Conservation (phyloP, 441 rosid species). For the Flueggea neowawraea region DNA sequence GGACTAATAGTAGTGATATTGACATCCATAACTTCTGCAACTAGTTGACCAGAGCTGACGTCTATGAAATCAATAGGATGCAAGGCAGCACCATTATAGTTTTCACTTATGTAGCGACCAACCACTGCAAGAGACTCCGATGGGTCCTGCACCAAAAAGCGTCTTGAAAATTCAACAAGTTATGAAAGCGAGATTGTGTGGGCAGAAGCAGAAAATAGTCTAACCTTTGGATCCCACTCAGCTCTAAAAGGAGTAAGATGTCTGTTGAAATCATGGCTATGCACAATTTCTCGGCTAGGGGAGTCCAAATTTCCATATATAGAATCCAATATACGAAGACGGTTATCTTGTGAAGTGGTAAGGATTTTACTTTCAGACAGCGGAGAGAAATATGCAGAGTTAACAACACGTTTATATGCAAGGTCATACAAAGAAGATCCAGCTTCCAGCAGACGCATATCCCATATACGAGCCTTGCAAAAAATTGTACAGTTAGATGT, state of each 20-base stretch:
- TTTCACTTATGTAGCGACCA: slow-evolving; percentile 94
- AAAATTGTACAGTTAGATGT: slow-evolving; percentile 5
- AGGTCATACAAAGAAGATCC: slow-evolving; percentile 57
- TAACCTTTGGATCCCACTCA: slow-evolving; percentile 99
- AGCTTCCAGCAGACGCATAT: slow-evolving; percentile 69
- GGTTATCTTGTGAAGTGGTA: slow-evolving; percentile 89
- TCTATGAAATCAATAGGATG: slow-evolving; percentile 97
- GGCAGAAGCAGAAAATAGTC: background rate
- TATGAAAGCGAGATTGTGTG: background rate
- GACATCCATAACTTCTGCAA: slow-evolving; percentile 94
- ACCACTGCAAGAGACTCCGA: slow-evolving; percentile 84
- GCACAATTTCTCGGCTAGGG: slow-evolving; percentile 97
- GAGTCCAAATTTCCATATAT: slow-evolving; percentile 68
- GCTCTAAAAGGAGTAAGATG: slow-evolving; percentile 92
- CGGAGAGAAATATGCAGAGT: slow-evolving; percentile 95
- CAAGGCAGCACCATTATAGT: slow-evolving; percentile 77
- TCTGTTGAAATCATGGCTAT: slow-evolving; percentile 94
- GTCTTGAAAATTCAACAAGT: slow-evolving; percentile 1
- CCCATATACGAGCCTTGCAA: slow-evolving; percentile 90
- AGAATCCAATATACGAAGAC: slow-evolving; percentile 88
- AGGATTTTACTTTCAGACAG: slow-evolving; percentile 79
- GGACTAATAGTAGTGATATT: slow-evolving; percentile 94
- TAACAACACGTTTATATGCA: slow-evolving; percentile 82
- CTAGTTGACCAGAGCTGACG: slow-evolving; percentile 72
- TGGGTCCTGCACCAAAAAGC: slow-evolving; percentile 55